Evolutionary conservation across 2,329 filamentous ascomycete species (phyloP).

Genomic region (Talaromyces marneffei): DNA sequence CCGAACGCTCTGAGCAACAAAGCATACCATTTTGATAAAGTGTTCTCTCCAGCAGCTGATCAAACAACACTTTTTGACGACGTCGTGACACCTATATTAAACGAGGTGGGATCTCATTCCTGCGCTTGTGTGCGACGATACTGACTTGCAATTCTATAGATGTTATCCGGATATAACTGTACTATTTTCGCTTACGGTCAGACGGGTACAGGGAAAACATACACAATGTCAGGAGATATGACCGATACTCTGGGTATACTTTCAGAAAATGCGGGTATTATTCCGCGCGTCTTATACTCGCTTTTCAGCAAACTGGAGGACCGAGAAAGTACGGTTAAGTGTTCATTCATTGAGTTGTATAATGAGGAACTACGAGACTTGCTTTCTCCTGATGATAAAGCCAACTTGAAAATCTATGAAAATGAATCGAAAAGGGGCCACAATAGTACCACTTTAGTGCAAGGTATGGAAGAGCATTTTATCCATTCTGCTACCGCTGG

Average conservation of each 20-base stretch:
- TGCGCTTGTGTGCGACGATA: not conserved
- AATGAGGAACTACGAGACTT: constrained; percentile 95
- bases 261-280: constrained; percentile 89
- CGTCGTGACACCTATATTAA: constrained; percentile 84
- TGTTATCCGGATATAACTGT: constrained; percentile 91
- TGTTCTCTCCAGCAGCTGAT: constrained; percentile 91
- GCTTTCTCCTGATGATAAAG: constrained; percentile 70
- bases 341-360: constrained; percentile 97
- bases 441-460: constrained; percentile 70
- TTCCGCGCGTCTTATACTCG: constrained; percentile 80
- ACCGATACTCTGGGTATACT: constrained; percentile 76
- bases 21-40: constrained; percentile 92
- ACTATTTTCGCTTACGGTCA: constrained; percentile 99
- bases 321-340: constrained; percentile 84
- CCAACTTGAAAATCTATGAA: constrained; percentile 93
- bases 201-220: constrained; percentile 96
- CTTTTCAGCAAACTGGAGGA: constrained; percentile 83
- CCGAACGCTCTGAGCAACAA: constrained; percentile 91
- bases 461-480: constrained; percentile 95
- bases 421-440: constrained; percentile 72
- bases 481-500: constrained; percentile 80
- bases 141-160: constrained; percentile 47
- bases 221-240: constrained; percentile 99
- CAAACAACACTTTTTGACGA: constrained; percentile 93
- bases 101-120: constrained; percentile 58